These are phyloP conservation scores for Phaeosphaeria sp. DNA, from an alignment of 2,329 filamentous ascomycete genomes.

Conservation along the genomic window DNA sequence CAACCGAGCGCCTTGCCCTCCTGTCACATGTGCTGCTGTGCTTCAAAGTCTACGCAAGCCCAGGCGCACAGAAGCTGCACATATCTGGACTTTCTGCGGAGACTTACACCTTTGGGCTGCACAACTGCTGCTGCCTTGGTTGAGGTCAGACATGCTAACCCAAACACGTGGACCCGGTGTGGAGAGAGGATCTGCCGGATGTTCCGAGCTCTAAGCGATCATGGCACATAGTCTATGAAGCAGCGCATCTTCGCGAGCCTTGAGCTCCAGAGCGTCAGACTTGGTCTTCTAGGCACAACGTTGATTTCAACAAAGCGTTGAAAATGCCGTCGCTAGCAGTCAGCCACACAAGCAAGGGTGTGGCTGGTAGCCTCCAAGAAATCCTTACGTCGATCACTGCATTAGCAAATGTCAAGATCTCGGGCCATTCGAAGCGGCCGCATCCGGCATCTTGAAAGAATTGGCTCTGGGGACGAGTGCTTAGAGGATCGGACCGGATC, in stretches of 20 bases:
- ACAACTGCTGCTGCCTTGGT: background rate
- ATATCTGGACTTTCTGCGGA: no score
- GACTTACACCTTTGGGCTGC: background rate
- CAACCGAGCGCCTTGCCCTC: background rate
- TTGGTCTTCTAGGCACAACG: no score
- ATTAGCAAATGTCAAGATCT: conserved; percentile 4
- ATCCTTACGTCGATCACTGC: conserved; percentile 4
- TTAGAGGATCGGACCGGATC: background rate
- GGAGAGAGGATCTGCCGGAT: conserved; percentile 27
- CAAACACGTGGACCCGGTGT: conserved; percentile 29
- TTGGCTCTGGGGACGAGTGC: background rate
- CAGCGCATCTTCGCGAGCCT: background rate
- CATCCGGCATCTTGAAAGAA: background rate
- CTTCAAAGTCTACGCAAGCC: background rate
- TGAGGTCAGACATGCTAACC: background rate
- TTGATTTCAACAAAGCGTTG: background rate
- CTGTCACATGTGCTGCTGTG: conserved; percentile 2
- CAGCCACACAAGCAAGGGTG: background rate
- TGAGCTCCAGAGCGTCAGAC: background rate
- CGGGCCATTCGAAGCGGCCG: background rate
- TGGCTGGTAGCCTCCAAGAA: background rate
- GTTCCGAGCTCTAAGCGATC: conserved; percentile 13
- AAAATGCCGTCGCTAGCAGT: background rate
- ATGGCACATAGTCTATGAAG: background rate
- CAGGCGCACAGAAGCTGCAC: background rate